A percentile compares a stretch with the other conserved stretches of the same genome.
Conservation (phyloP, 352 stramenopile genomes). For the Globisporangium middletonii region DNA sequence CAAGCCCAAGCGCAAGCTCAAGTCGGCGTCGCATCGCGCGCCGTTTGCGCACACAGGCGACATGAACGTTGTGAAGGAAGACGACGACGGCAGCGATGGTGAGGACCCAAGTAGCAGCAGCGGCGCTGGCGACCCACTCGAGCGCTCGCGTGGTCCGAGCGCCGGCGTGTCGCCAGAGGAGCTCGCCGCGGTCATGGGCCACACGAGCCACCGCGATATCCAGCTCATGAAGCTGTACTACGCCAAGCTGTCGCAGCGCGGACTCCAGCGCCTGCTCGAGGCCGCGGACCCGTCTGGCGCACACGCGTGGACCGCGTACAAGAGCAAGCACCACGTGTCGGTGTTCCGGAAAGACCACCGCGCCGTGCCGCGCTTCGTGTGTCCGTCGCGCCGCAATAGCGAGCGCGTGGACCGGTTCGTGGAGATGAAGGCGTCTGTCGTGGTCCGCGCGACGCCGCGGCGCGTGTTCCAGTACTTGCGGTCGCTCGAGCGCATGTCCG, state of each 20-base stretch:
- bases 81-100: slow-evolving; percentile 11
- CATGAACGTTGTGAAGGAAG: slow-evolving; percentile 15
- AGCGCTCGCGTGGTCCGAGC: neutral
- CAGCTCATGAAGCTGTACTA: slow-evolving; percentile 77
- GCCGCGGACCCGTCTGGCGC: slow-evolving; percentile 25
- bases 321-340: slow-evolving; percentile 27
- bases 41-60: slow-evolving; percentile 5
- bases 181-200: slow-evolving; percentile 51
- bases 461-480: slow-evolving; percentile 57
- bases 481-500: slow-evolving; percentile 33
- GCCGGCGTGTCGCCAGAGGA: slow-evolving; percentile 32
- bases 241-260: slow-evolving; percentile 49
- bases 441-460: slow-evolving; percentile 33
- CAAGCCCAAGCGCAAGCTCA: slow-evolving; percentile 48
- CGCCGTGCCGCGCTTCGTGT: neutral
- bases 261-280: slow-evolving; percentile 43
- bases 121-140: neutral
- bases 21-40: slow-evolving; percentile 34
- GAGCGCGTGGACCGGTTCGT: slow-evolving; percentile 30
- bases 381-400: slow-evolving; percentile 1
- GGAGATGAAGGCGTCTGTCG: slow-evolving; percentile 69
- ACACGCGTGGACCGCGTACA: slow-evolving; percentile 47
- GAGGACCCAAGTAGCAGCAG: slow-evolving; percentile 3
- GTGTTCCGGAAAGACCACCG: slow-evolving; percentile 27
- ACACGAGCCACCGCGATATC: slow-evolving; percentile 56